A percentile compares a stretch with the other conserved stretches of the same genome.
These are phyloP conservation scores for Excoecaria agallocha DNA, from an alignment of 345 rosid genomes.

Conservation along the genomic window DNA sequence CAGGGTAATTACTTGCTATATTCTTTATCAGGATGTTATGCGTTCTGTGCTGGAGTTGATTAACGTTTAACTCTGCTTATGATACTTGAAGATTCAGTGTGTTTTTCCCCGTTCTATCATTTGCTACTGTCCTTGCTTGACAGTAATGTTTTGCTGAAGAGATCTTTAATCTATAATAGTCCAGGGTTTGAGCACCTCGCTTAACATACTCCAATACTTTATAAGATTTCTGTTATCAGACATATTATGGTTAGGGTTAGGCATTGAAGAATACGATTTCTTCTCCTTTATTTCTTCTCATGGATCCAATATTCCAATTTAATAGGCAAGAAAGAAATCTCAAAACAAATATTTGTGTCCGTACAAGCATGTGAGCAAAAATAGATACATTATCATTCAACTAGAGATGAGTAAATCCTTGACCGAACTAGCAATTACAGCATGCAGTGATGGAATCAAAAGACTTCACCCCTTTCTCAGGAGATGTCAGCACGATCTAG, in stretches of 20 bases:
- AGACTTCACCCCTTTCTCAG: conserved; percentile 6
- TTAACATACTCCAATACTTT: too few relatives aligned
- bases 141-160: neutral
- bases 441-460: neutral
- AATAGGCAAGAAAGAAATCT: too few relatives aligned
- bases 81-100: neutral
- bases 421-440: too few relatives aligned
- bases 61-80: neutral
- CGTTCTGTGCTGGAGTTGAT: neutral
- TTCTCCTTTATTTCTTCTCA: too few relatives aligned
- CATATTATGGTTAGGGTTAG: too few relatives aligned
- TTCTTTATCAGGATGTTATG: neutral
- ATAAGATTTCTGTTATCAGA: too few relatives aligned
- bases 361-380: too few relatives aligned
- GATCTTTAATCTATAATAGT: neutral
- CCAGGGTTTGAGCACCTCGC: too few relatives aligned
- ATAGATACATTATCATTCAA: too few relatives aligned
- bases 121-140: neutral
- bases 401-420: too few relatives aligned
- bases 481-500: conserved; percentile 63
- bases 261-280: too few relatives aligned
- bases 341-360: too few relatives aligned
- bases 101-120: neutral
- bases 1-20: neutral
- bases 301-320: neutral